phyloP scores from a whole-genome alignment of 106 monocot genomes.

The Narthecium ossifragum region DNA sequence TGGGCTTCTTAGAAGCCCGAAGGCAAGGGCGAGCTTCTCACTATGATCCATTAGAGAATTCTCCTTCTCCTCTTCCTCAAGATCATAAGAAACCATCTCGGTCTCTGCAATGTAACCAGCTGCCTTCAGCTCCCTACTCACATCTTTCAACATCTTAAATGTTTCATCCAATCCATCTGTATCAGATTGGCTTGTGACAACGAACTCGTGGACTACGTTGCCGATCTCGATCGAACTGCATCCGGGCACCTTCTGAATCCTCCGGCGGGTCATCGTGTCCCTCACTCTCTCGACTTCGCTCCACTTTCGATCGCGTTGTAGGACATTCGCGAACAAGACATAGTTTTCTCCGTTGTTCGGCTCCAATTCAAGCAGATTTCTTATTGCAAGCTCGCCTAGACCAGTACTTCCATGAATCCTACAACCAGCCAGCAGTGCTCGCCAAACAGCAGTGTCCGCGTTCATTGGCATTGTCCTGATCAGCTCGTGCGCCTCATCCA shows the following conservation, averaged over 20 bases:
- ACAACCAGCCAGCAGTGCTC: slow-evolving; percentile 36
- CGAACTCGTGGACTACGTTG: slow-evolving; percentile 26
- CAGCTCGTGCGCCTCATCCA: slow-evolving; percentile 30
- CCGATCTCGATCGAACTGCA: slow-evolving; percentile 53
- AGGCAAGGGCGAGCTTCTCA: slow-evolving; percentile 35
- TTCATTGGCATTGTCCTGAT: slow-evolving; percentile 22
- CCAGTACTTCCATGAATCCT: slow-evolving; percentile 26
- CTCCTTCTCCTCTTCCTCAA: slow-evolving; percentile 33
- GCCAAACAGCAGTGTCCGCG: slow-evolving; percentile 26
- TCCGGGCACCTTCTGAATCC: slow-evolving; percentile 29
- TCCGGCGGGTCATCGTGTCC: slow-evolving; percentile 24
- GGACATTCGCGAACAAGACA: slow-evolving; percentile 31
- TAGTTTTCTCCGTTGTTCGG: slow-evolving; percentile 41
- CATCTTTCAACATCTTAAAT: slow-evolving; percentile 10
- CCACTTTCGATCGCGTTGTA: slow-evolving; percentile 29
- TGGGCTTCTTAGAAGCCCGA: slow-evolving; percentile 14
- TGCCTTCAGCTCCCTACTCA: slow-evolving; percentile 12
- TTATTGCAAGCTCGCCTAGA: slow-evolving; percentile 17
- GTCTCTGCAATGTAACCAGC: slow-evolving; percentile 18
- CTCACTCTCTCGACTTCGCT: slow-evolving; percentile 34
- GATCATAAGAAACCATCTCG: slow-evolving; percentile 24
- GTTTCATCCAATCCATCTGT: slow-evolving; percentile 14
- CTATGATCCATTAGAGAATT: slow-evolving; percentile 22
- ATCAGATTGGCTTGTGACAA: slow-evolving; percentile 4
- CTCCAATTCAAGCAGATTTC: slow-evolving; percentile 31